Base-by-base conservation (phyloP, 1,284 basidiomycete genomes). In the Leccinum subrobustum region DNA sequence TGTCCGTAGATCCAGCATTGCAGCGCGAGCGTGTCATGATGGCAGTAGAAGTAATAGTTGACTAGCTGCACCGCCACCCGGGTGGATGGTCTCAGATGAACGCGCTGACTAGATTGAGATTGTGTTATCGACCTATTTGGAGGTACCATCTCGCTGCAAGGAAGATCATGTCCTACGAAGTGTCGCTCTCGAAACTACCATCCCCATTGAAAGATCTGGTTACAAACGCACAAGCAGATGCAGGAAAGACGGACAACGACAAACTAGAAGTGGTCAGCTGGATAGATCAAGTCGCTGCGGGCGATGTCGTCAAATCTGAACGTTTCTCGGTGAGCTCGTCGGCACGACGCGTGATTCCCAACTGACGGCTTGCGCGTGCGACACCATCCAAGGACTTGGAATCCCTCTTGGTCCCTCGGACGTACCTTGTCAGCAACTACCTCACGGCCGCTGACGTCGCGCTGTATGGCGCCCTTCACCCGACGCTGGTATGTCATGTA, bases 391-490 rank as follows among this genome's bases (percentile, higher is more conserved):
- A 96, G 93, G 82, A 84, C 37, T 78, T 96, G 63, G 86, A 95
- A 72, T 77, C 83, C n/a, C 77, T 87, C 60, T 81, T 97, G 59
- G 78, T 84, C 23, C 86, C 91, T 23, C 81, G 88, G 68, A 96
- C 93, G 35, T 96, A 92, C 74, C 76, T 94, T 67, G 89, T 93
- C 66, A 83, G 83, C 72, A 92, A 90, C 72, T 84, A 89, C 67
- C 79, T 94, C 59, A 92, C 93, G n/a, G 88, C 87, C 14, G 94
- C 94, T 56, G 95, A 97, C 73, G 84, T 93, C 59, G 88, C 89
- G 12, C 76, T 96, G 53, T 96, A 93, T 74, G 92, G 89, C 18
- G 86, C 87, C 31, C 81, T 96, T 39, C 90, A 95, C 73, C 87
- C 92, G 16, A 78, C 82, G 50, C 73, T 95, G 66, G 94, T 95